Evolutionary conservation across 495 filamentous ascomycete genomes (phyloP).

Genomic region (Talaromyces wortmannii): DNA sequence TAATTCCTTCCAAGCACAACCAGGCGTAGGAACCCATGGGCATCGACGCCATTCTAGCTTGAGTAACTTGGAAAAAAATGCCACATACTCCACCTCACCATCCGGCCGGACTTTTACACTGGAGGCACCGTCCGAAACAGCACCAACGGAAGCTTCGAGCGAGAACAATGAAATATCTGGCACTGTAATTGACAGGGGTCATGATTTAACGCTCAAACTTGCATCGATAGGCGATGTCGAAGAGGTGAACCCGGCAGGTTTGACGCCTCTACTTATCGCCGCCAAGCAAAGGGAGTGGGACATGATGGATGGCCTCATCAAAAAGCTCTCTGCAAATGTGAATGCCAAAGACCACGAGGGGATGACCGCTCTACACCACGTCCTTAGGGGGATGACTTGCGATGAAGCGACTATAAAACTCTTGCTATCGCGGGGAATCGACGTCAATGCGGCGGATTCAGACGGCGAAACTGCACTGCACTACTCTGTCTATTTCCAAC

Average conservation of each 20-base stretch:
- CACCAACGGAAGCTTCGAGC: neutral
- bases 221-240: neutral
- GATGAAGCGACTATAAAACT: slow-evolving; percentile 3
- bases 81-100: neutral
- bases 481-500: neutral
- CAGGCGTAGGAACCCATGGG: neutral
- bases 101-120: neutral
- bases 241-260: neutral
- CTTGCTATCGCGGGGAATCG: neutral
- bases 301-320: neutral
- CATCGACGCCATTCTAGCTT: neutral
- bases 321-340: neutral
- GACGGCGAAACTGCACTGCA: neutral
- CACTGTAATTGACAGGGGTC: neutral
- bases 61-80: neutral
- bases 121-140: neutral
- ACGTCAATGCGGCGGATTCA: neutral
- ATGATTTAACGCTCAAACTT: neutral
- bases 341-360: slow-evolving; percentile 4
- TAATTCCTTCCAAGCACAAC: no score
- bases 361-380: slow-evolving; percentile 5
- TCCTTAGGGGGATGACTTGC: neutral
- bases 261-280: slow-evolving; percentile 4
- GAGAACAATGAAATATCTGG: neutral
- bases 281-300: neutral